Percentiles rank a stretch among this genome's conserved stretches.
Evolutionary conservation across 257 asterid genomes (phyloP).

Genomic region (Capsicum chinense): DNA sequence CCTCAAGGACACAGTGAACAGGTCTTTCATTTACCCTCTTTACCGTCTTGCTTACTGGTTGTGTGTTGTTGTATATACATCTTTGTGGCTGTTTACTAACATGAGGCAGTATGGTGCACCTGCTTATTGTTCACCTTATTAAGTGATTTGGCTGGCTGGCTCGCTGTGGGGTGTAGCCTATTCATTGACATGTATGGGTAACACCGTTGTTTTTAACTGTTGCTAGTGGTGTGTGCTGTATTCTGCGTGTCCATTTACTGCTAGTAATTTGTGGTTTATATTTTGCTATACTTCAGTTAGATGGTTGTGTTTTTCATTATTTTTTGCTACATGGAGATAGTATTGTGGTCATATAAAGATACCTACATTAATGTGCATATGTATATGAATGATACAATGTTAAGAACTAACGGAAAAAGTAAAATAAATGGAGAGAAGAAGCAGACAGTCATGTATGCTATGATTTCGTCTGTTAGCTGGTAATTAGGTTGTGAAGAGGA

Average conservation of each 20-base stretch:
- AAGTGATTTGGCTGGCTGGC: conserved; percentile 37
- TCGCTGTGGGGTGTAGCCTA: conserved; percentile 24
- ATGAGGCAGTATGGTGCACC: conserved; percentile 48
- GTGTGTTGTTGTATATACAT: neutral
- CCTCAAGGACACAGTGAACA: conserved; percentile 98
- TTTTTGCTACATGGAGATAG: neutral
- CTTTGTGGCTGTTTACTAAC: conserved; percentile 38
- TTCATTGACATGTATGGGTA: conserved; percentile 2
- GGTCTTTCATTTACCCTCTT: conserved; percentile 42
- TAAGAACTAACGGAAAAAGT: neutral
- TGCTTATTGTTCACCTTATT: conserved; percentile 33
- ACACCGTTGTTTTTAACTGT: neutral
- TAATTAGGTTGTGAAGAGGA: too few species aligned
- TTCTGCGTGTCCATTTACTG: neutral
- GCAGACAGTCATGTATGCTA: neutral
- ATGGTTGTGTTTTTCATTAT: neutral
- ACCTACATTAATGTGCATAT: too few species aligned
- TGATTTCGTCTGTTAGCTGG: too few species aligned
- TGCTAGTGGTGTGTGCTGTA: neutral
- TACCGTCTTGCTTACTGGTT: neutral
- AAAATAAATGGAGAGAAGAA: neutral
- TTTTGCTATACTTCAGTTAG: neutral
- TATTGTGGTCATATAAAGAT: neutral
- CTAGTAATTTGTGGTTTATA: neutral
- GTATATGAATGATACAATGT: neutral